phyloP scores from a whole-genome alignment of 345 rosid genomes.

The rapeseed (Brassica napus) region Da-Ae NC_063434.1:4247501-4248000 shows the following conservation, averaged over 20 bases:
- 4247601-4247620: conserved; percentile 16
- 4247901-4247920: conserved; percentile 99
- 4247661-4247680: conserved; percentile 99
- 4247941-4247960: conserved; percentile 91
- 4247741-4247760: neutral
- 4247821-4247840: conserved; percentile 97
- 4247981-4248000: conserved; percentile 1
- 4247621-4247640: neutral
- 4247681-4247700: conserved; percentile 99
- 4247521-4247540: neutral
- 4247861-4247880: conserved; percentile 96
- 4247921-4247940: conserved; percentile 96
- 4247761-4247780: neutral
- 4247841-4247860: conserved; percentile 94
- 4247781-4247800: neutral
- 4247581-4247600: conserved; percentile 26
- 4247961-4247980: conserved; percentile 58
- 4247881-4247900: conserved; percentile 97
- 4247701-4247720: conserved; percentile 96
- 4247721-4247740: conserved; percentile 86
- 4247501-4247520: neutral
- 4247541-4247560: neutral
- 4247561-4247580: neutral
- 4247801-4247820: neutral
- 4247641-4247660: conserved; percentile 54